phyloP scores from a whole-genome alignment of 306 rosid species.

The Abrus precatorius region DNA sequence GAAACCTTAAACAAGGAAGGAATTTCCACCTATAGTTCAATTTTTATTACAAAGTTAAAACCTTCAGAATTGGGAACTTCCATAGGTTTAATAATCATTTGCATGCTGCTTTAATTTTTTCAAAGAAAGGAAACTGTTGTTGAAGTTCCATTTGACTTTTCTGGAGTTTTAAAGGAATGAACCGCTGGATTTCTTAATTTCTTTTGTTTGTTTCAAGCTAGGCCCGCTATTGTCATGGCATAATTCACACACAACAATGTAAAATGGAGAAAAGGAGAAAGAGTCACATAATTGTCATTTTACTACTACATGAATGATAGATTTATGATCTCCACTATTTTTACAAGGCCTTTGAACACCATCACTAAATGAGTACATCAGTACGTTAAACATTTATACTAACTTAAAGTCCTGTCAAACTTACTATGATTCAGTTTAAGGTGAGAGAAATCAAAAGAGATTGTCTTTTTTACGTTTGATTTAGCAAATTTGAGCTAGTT shows the following conservation, averaged over 20 bases:
- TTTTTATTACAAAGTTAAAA: conserved; percentile 17
- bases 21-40: conserved; percentile 28
- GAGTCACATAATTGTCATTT: conserved; percentile 25
- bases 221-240: conserved; percentile 36
- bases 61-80: conserved; percentile 25
- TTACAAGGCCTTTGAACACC: conserved; percentile 15
- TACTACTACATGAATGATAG: conserved; percentile 22
- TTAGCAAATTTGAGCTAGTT: conserved; percentile 11
- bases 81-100: conserved; percentile 30
- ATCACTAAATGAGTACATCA: conserved; percentile 15
- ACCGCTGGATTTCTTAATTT: background rate
- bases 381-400: background rate
- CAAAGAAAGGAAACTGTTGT: conserved; percentile 12
- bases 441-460: conserved; percentile 18
- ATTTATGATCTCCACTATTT: conserved; percentile 4
- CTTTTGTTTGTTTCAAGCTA: background rate
- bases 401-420: conserved; percentile 26
- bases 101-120: conserved; percentile 25
- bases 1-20: conserved; percentile 29
- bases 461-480: conserved; percentile 11
- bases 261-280: conserved; percentile 28
- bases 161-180: conserved; percentile 26
- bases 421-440: conserved; percentile 15
- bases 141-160: conserved; percentile 28
- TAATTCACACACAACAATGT: conserved; percentile 2